Conservation (phyloP, 352 stramenopile species). For the Sclerospora graminicola region DNA sequence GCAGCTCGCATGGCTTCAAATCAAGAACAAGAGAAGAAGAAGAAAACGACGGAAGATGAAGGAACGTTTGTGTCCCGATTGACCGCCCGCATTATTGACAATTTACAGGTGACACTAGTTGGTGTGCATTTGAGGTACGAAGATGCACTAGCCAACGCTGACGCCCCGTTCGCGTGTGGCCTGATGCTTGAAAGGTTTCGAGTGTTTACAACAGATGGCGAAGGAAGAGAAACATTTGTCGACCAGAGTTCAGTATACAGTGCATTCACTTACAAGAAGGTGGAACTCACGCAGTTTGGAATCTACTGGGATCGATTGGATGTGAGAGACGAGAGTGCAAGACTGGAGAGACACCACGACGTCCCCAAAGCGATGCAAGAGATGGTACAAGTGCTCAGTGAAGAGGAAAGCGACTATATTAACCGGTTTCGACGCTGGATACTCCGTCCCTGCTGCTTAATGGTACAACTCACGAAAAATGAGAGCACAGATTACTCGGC, state of each 20-base stretch:
- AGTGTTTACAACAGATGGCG: constrained; percentile 62
- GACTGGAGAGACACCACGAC: constrained; percentile 29
- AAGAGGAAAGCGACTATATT: constrained; percentile 1
- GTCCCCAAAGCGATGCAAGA: constrained; percentile 33
- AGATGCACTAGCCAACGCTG: constrained; percentile 51
- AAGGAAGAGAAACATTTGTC: constrained; percentile 57
- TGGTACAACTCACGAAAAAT: constrained; percentile 69
- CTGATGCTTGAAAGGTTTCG: constrained; percentile 56
- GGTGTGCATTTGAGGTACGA: constrained; percentile 74
- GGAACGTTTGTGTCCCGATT: constrained; percentile 72
- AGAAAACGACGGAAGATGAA: constrained; percentile 41
- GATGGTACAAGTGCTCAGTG: constrained; percentile 33
- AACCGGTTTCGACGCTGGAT: constrained; percentile 27
- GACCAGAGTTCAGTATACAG: constrained; percentile 32
- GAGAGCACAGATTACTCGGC: constrained; percentile 58
- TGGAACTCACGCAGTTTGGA: constrained; percentile 34
- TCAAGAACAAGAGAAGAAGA: background rate
- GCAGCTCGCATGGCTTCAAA: constrained; percentile 25
- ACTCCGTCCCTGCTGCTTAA: constrained; percentile 37
- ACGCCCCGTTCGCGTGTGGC: constrained; percentile 56
- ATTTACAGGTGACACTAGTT: constrained; percentile 64
- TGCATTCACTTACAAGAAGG: constrained; percentile 53
- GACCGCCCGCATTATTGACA: constrained; percentile 67
- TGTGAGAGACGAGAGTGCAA: constrained; percentile 5
- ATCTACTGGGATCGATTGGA: constrained; percentile 64